phyloP scores from a whole-genome alignment of 1,284 basidiomycete species.

The Pisolithus thermaeus region DNA sequence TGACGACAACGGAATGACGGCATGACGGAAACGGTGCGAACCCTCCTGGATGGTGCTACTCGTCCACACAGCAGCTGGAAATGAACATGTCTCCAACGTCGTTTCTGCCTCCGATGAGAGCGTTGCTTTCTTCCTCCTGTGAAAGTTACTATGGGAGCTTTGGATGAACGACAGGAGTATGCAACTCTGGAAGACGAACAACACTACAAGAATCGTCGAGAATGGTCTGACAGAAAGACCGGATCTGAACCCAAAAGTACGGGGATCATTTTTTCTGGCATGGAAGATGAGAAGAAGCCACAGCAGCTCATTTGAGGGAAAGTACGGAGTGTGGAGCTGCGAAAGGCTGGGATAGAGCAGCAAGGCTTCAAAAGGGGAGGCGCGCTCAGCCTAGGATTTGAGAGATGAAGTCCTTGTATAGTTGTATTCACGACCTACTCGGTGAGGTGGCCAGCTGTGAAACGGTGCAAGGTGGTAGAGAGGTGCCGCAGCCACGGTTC shows the following conservation, averaged over 20 bases:
- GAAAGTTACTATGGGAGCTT: background rate
- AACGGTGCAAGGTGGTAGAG: conserved; percentile 4
- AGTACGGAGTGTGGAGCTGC: conserved; percentile 9
- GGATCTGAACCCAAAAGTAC: conserved; percentile 1
- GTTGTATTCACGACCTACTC: conserved; percentile 9
- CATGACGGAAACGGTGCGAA: conserved; percentile 2
- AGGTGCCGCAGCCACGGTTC: conserved; percentile 4
- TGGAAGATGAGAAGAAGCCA: conserved; percentile 6
- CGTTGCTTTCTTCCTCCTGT: background rate
- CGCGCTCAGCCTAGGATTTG: background rate
- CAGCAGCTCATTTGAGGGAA: conserved; percentile 1
- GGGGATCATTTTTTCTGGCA: background rate
- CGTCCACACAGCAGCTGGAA: background rate
- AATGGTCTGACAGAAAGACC: background rate
- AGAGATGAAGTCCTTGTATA: background rate
- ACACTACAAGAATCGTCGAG: background rate
- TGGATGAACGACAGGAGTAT: background rate
- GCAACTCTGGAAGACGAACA: background rate
- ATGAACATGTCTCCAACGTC: background rate
- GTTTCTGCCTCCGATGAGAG: background rate
- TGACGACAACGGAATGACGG: conserved; percentile 2
- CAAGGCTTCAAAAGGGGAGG: conserved; percentile 13
- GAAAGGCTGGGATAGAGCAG: conserved; percentile 3
- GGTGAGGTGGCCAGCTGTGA: conserved; percentile 7
- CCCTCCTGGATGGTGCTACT: background rate